Evolutionary conservation across 805 yeast species (phyloP), one percentile per base, ranked within the genome.

Genomic region (Millerago galiae): DNA sequence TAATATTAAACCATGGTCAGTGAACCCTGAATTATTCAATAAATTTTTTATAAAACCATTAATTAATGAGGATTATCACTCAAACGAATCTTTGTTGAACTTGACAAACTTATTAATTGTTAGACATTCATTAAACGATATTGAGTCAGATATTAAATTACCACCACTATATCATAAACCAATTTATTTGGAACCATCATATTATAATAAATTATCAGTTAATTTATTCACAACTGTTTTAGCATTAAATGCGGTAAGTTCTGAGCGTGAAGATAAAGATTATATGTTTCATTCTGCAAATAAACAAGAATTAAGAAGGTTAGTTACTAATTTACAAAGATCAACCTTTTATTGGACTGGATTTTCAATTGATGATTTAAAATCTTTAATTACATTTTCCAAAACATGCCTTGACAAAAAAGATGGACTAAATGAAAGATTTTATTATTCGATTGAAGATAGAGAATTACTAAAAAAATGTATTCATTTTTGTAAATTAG

Each of bases 291-390:
- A 81, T 63, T 73, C 79, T 0, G 58, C 72, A 1, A 81, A 80
- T 51, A 63, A 76, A 34, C 58, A 57, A 15, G 80, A 79, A 47
- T 58, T 82, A 31, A 62, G 81, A 45, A 59, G 81, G 38, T 65
- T 82, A 48, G 71, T 82, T 11, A 70, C 75, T 4, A 82, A 82
- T 53, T 55, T 82, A 25, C 85, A 77, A 56, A 67, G 81, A 44
- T 78, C 83, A 1, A 79, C 89, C 0, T 81, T 82, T 55, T 79
- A 78, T 52, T 82, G 90, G 90, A 78, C 86, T 1, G 89, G 88
- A 0, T 82, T 82, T 54, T 68, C 81, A 11, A 67, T 70, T 21
- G 68, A 66, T 34, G 88, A 82, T 59, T 65, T 82, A 25, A 74
- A 75, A 38, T 65, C 71, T 17, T 64, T 82, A 58, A 55, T 75